Conservation (phyloP, 192 early-diverging fungal species). For the Backusella tuberculispora region DNA sequence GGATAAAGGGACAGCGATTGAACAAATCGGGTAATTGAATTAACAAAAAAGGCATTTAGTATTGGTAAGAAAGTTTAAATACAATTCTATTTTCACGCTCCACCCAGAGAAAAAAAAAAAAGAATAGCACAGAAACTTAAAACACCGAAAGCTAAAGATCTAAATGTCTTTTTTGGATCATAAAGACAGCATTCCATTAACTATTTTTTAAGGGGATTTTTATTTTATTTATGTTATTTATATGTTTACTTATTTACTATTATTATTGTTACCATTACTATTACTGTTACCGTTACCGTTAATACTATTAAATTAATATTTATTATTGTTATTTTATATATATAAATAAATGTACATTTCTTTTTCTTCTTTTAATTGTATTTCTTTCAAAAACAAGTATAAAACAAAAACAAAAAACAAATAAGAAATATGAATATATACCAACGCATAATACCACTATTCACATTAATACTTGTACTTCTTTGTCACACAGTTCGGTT, state of each 20-base stretch:
- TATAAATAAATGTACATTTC: too few relatives aligned
- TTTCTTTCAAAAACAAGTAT: too few relatives aligned
- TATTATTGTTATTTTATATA: too few relatives aligned
- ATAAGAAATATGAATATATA: background rate
- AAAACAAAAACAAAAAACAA: too few relatives aligned
- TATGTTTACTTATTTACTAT: too few relatives aligned
- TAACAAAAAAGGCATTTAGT: conserved; percentile 11
- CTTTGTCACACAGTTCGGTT: background rate
- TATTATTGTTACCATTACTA: too few relatives aligned
- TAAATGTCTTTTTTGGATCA: too few relatives aligned
- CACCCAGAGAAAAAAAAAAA: background rate
- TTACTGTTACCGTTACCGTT: too few relatives aligned
- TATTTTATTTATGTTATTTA: too few relatives aligned
- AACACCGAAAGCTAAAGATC: background rate
- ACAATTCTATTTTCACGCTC: background rate
- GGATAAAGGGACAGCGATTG: background rate
- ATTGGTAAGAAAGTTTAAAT: conserved; percentile 12
- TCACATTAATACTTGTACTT: background rate
- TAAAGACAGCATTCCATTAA: background rate
- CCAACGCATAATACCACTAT: background rate
- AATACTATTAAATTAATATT: too few relatives aligned
- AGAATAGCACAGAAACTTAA: background rate
- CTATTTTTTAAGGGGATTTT: too few relatives aligned
- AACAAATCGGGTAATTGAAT: conserved; percentile 2
- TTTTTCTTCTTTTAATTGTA: too few relatives aligned